Percentiles rank a stretch among this genome's conserved stretches.
Conservation (phyloP, 2,329 filamentous ascomycete genomes). For the Botrytis medusae region DNA sequence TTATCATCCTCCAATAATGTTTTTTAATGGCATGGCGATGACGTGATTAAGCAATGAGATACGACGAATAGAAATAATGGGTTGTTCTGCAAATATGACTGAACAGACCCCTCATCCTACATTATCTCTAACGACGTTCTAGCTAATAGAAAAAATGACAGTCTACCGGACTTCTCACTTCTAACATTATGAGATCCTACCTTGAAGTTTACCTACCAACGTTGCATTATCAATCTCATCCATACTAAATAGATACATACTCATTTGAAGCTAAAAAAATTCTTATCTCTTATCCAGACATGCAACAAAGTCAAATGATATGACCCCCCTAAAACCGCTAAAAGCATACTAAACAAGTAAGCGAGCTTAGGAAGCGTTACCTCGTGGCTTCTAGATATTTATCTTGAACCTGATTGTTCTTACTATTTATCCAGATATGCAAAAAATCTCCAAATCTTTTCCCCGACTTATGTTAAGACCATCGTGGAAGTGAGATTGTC, state of each 20-base stretch:
- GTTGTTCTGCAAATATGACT: not conserved
- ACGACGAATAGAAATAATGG: not conserved
- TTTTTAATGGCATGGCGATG: not conserved
- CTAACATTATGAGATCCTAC: not conserved
- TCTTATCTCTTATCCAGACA: not conserved
- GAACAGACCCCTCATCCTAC: not conserved
- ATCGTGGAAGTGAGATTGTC: not conserved
- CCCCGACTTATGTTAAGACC: not conserved
- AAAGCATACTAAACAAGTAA: not conserved
- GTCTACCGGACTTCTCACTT: not conserved
- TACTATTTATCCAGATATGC: not conserved
- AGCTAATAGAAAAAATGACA: not conserved
- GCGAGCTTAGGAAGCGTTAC: not conserved
- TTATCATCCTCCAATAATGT: not conserved
- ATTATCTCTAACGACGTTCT: not conserved
- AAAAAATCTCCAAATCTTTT: not conserved
- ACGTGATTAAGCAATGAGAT: not conserved
- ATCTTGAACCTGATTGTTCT: not conserved
- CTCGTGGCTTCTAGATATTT: not conserved
- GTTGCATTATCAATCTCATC: not conserved
- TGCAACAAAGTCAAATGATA: not conserved
- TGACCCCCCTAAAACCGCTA: not conserved
- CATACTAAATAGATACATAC: not conserved
- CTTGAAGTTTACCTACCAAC: not conserved
- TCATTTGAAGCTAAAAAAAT: fast-evolving